These are phyloP conservation scores for Boletales sp. DNA, from an alignment of 768 basidiomycete genomes.

Conservation along the genomic window DNA sequence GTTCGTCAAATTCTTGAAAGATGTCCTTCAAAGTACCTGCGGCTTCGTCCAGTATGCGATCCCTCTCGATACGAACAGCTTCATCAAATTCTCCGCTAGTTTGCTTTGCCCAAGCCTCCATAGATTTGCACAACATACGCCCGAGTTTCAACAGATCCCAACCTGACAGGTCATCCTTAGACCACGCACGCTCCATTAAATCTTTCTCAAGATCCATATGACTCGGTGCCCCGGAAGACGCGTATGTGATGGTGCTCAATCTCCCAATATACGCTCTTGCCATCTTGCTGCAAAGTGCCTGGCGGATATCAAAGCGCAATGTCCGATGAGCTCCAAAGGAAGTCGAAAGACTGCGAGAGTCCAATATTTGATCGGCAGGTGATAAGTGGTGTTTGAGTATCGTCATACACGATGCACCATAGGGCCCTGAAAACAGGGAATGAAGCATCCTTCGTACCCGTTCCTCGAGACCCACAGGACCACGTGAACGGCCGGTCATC, in stretches of 20 bases:
- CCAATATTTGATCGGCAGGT: slow-evolving; percentile 25
- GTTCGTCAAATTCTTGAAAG: slow-evolving; percentile 66
- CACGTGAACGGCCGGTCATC: slow-evolving; percentile 33
- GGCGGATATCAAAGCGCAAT: slow-evolving; percentile 60
- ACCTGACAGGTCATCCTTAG: slow-evolving; percentile 60
- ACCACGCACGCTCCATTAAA: slow-evolving; percentile 71
- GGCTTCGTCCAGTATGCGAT: slow-evolving; percentile 64
- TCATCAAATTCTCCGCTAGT: slow-evolving; percentile 27
- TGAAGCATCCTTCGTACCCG: slow-evolving; percentile 55
- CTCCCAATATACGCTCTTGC: slow-evolving; percentile 64
- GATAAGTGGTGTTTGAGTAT: slow-evolving; percentile 58
- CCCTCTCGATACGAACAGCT: slow-evolving; percentile 36
- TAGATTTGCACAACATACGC: slow-evolving; percentile 48
- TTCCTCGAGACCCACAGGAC: slow-evolving; percentile 43
- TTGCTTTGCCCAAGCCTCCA: slow-evolving; percentile 55
- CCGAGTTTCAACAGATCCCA: slow-evolving; percentile 67
- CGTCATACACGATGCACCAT: slow-evolving; percentile 60
- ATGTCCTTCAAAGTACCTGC: slow-evolving; percentile 69
- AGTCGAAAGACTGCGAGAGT: slow-evolving; percentile 32
- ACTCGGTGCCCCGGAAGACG: slow-evolving; percentile 56
- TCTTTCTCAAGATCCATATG: slow-evolving; percentile 59
- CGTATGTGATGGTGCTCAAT: slow-evolving; percentile 49
- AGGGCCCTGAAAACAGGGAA: slow-evolving; percentile 60
- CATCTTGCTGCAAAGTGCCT: slow-evolving; percentile 56
- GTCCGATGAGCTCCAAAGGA: slow-evolving; percentile 61